phyloP scores from a whole-genome alignment of 805 yeast genomes.

The Candida maltosa region DNA sequence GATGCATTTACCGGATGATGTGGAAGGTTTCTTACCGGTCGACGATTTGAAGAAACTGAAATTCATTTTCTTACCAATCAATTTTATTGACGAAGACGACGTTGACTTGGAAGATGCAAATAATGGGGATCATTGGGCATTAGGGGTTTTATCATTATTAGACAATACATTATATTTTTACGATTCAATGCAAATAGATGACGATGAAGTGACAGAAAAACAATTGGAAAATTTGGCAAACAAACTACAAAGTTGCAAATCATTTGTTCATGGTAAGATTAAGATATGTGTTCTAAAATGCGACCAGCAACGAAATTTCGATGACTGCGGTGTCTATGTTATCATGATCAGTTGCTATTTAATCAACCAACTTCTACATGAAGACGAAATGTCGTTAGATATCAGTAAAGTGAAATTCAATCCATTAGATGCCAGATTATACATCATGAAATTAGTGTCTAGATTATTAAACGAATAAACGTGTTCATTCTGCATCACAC shows the following conservation, averaged over 20 bases:
- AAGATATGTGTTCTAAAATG: constrained; percentile 31
- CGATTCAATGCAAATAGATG: constrained; percentile 50
- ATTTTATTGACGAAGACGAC: constrained; percentile 54
- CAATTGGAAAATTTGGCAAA: constrained; percentile 22
- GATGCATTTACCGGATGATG: constrained; percentile 39
- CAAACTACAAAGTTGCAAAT: constrained; percentile 19
- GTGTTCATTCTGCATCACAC: too few relatives aligned
- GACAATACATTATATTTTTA: constrained; percentile 51
- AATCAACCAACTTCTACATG: constrained; percentile 21
- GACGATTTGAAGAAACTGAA: constrained; percentile 29
- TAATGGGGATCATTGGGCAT: constrained; percentile 78
- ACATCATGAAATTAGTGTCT: constrained; percentile 25
- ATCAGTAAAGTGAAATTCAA: constrained; percentile 40
- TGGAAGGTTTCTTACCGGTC: constrained; percentile 22
- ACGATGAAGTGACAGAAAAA: constrained; percentile 18
- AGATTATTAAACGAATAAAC: constrained; percentile 16
- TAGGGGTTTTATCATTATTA: constrained; percentile 49
- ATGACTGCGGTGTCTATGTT: constrained; percentile 59
- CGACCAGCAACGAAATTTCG: constrained; percentile 63
- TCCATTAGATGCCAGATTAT: constrained; percentile 47
- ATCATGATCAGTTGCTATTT: constrained; percentile 38
- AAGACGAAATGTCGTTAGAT: constrained; percentile 30
- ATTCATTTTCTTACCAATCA: constrained; percentile 65
- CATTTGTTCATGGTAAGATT: constrained; percentile 18
- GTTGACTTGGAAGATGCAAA: constrained; percentile 46